Evolutionary conservation across 2,329 filamentous ascomycete species (phyloP), one percentile per base, ranked within the genome.

Genomic region (Aspergillus eucalypticola): DNA sequence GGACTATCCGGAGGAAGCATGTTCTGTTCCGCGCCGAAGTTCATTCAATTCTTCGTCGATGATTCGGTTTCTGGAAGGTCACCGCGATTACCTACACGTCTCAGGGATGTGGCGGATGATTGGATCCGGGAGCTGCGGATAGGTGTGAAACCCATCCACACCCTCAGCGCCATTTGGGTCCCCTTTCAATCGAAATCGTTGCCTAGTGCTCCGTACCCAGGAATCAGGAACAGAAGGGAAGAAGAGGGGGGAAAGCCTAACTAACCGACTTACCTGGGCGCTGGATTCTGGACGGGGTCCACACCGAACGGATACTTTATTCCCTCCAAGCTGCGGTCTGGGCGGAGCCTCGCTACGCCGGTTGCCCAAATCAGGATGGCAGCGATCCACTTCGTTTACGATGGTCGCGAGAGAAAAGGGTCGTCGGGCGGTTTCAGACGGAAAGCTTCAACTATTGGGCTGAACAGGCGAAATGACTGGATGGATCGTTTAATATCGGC

Each of bases 291-390:
- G 6, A 51, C 41, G n/a, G 27, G 38, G 17, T 42, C 59, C 58
- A 59, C 59, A 54, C 58, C 27, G 53, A 60, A 53, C 58, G 60
- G 58, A 58, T 64, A 65, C 63, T 63, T 65, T 65, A 65, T 62
- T 65, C 57, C 58, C 61, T 64, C 61, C 63, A 65, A 65, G 63
- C 63, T 65, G 60, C 62, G 60, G 63, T 64, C 63, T 64, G 58
- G 64, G 64, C 64, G 64, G 64, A 64, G 63, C 63, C 63, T 64
- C 63, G 63, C 60, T 59, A 61, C 54, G 56, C 50, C 54, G 51
- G 13, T 54, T 60, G 53, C 48, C 59, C 56, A 53, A 61, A 63
- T 63, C 54, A 54, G 63, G 54, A 35, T 64, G 55, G 38, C 42
- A 42, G 39, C 42, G 60, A 60, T 63, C 63, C 60, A 63, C 63